Base-by-base conservation (phyloP, 202 grass and related monocot genomes). In the Panicum hallii region DNA sequence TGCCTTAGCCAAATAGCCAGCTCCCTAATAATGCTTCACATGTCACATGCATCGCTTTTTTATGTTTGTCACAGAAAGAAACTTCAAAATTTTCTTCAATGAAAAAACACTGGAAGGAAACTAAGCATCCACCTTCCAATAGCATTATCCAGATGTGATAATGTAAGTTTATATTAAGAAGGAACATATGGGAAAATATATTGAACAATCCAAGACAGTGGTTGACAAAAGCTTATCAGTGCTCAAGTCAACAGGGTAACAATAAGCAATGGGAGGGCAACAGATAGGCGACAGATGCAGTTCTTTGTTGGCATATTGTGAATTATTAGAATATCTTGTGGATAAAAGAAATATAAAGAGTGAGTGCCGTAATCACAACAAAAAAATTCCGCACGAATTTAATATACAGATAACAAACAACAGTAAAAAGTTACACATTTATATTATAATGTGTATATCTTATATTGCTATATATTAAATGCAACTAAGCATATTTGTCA, bases 1-100 rank as follows among this genome's bases (percentile, higher is more conserved):
- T 23, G 69, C n/a, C 45, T 79, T 79, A 53, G 66, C n/a, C n/a
- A 26, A 60, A 57, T 22, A 57, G 55, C 9, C 30, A 79, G 45
- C 67, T 64, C 15, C 0, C 9, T 26, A 26, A 79, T 56, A 47
- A 72, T 45, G 42, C 16, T 72, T 64, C 15, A 66, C 28, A 73
- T 73, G 47, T 11, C 46, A 34, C 23, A 72, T 50, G 14, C 28
- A 73, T 15, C 7, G 6, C 14, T 6, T 42, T 54, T 71, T 42
- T 64, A 73, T 80, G 22, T 52, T 63, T 63, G 11, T 60, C 41
- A 58, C 45, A n/a, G 40, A 76, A 83, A 76, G 1, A 75, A 61
- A 55, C 15, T 63, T 83, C 72, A 17, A 22, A 43, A 57, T 23
- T 57, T 22, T 56, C 22, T 77, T 52, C 63, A 67, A 7, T 11